A percentile compares a stretch with the other conserved stretches of the same genome.
phyloP scores from a whole-genome alignment of 2,329 filamentous ascomycete genomes.

The Penicillium paneum region DNA sequence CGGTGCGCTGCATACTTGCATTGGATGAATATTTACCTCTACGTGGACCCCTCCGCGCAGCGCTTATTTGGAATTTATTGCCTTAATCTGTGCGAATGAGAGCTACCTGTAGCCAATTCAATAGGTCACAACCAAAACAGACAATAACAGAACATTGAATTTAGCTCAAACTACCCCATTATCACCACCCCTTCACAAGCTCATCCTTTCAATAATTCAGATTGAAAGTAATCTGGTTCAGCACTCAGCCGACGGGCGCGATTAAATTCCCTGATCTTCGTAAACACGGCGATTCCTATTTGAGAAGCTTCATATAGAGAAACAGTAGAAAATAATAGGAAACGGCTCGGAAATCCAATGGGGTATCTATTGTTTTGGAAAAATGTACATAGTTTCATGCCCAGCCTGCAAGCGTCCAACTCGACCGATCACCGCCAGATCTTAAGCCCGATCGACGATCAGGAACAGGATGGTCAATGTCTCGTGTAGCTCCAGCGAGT shows the following conservation, averaged over 20 bases:
- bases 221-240: constrained; percentile 53
- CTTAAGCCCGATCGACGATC: constrained; percentile 41
- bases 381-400: constrained; percentile 31
- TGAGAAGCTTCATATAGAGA: not conserved
- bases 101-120: not conserved
- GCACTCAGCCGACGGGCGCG: constrained; percentile 50
- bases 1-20: not conserved
- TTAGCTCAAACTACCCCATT: constrained; percentile 4
- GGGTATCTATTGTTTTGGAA: constrained; percentile 22
- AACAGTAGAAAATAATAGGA: not conserved
- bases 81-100: not conserved
- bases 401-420: constrained; percentile 50
- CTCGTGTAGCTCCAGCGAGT: constrained; percentile 46
- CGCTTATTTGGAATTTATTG: not conserved
- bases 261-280: constrained; percentile 49
- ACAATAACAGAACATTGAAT: not conserved
- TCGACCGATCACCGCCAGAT: constrained; percentile 45
- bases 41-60: not conserved
- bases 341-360: constrained; percentile 1
- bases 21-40: not conserved
- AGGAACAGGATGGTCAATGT: constrained; percentile 37
- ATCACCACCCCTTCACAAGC: constrained; percentile 23
- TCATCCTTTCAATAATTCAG: constrained; percentile 30
- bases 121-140: not conserved
- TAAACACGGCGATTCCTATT: constrained; percentile 49